A percentile compares a stretch with the other conserved stretches of the same genome.
Evolutionary conservation across 116 monocot genomes (phyloP).

Genomic region (Thalassia testudinum): DNA sequence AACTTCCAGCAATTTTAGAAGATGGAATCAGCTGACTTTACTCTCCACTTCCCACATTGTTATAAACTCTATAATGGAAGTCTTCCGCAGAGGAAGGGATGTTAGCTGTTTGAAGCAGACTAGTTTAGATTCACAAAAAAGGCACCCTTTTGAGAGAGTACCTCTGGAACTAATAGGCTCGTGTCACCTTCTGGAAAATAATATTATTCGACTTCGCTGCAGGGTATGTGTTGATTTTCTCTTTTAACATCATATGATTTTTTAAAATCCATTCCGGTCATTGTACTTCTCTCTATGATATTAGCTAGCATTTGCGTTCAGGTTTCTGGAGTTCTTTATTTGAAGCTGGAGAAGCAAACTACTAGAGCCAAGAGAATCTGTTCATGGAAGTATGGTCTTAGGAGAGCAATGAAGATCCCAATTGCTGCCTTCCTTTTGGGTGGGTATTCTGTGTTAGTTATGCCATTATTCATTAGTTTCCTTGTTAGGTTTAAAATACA

Average conservation of each 20-base stretch:
- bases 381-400: too few relatives aligned
- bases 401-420: too few relatives aligned
- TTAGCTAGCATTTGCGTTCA: conserved; percentile 7
- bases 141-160: too few relatives aligned
- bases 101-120: too few relatives aligned
- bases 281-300: neutral
- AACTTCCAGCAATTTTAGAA: conserved; percentile 27
- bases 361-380: neutral
- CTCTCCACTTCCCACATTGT: conserved; percentile 50
- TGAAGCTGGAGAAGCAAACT: conserved; percentile 32
- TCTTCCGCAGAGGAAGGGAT: neutral
- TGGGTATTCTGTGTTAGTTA: too few relatives aligned
- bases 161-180: too few relatives aligned
- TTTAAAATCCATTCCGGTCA: neutral
- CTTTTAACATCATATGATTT: neutral
- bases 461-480: too few relatives aligned
- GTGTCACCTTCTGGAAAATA: conserved; percentile 2
- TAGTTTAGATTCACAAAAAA: too few relatives aligned
- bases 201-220: conserved; percentile 24
- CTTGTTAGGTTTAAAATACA: too few relatives aligned
- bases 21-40: conserved; percentile 30
- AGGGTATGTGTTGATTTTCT: conserved; percentile 33
- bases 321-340: conserved; percentile 35
- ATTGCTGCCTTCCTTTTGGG: too few relatives aligned
- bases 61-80: conserved; percentile 44